Evolutionary conservation across 2,329 filamentous ascomycete species (phyloP).

Genomic region (Sporothrix globosa): DNA sequence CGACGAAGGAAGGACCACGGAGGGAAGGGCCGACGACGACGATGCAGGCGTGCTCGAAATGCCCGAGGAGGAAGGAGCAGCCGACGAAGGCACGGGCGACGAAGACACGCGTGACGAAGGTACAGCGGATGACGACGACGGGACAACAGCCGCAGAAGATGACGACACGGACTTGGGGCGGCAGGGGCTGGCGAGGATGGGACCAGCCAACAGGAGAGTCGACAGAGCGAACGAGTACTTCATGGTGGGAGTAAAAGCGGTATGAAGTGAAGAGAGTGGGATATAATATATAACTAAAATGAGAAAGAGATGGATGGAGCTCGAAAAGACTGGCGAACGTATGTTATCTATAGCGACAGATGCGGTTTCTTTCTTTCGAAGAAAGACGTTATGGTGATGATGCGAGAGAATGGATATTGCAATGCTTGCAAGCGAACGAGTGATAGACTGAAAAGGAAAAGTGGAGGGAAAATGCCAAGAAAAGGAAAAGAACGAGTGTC

Average conservation of each 20-base stretch:
- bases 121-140: not conserved
- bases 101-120: not conserved
- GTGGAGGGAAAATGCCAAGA: not conserved
- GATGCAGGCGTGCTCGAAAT: conserved; percentile 12
- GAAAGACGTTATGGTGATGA: conserved; percentile 13
- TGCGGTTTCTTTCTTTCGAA: conserved; percentile 14
- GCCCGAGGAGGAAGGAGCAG: not conserved
- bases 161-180: conserved; percentile 20
- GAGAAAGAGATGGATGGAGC: not conserved
- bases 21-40: conserved; percentile 5
- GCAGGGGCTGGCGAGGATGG: conserved; percentile 15
- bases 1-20: not conserved
- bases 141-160: not conserved
- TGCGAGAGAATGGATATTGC: conserved; percentile 18
- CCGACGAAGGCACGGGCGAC: not conserved
- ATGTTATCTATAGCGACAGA: conserved; percentile 2
- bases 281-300: not conserved
- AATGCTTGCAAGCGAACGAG: conserved; percentile 5
- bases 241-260: not conserved
- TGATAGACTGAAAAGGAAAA: not conserved
- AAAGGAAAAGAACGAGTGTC: conserved; percentile 20
- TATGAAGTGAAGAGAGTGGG: not conserved
- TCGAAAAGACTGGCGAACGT: conserved; percentile 11
- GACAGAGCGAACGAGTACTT: conserved; percentile 21
- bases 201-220: conserved; percentile 22